These are phyloP conservation scores for Heterobasidion parviporum DNA, from an alignment of 1,284 basidiomycete genomes.

Conservation along the genomic window DNA sequence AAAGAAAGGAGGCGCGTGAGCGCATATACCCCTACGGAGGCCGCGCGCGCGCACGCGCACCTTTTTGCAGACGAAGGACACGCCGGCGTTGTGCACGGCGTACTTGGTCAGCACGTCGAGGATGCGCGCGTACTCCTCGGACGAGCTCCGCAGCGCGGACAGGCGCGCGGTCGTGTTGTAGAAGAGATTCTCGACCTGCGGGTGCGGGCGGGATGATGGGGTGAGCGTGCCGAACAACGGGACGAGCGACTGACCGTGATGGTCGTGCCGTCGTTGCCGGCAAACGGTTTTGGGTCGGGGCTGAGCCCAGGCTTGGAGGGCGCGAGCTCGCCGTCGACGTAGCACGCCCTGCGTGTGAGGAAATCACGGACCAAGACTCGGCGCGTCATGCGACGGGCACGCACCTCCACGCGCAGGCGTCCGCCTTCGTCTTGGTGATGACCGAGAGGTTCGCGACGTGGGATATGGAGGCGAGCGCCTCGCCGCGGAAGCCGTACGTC, in stretches of 20 bases:
- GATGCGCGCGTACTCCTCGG: constrained; percentile 91
- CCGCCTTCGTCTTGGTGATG: constrained; percentile 79
- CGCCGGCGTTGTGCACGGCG: constrained; percentile 84
- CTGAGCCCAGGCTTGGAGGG: constrained; percentile 61
- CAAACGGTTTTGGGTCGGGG: constrained; percentile 79
- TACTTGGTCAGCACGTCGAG: constrained; percentile 94
- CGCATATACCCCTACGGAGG: not conserved
- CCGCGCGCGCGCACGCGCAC: constrained; percentile 26
- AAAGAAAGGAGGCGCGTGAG: not conserved
- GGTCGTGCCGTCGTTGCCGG: constrained; percentile 91
- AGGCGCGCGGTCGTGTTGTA: constrained; percentile 90
- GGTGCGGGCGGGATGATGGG: not conserved
- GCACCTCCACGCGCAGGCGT: constrained; percentile 87
- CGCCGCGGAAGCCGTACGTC: constrained; percentile 97
- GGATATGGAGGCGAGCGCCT: constrained; percentile 94
- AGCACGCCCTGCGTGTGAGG: constrained; percentile 76
- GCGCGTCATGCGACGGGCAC: not conserved
- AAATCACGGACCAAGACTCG: not conserved
- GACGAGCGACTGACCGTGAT: constrained; percentile 77
- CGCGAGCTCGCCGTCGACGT: constrained; percentile 67
- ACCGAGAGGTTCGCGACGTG: constrained; percentile 89
- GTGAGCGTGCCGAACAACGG: too few relatives aligned
- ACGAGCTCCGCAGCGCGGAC: constrained; percentile 75
- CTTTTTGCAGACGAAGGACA: constrained; percentile 91
- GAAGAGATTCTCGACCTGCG: constrained; percentile 89